phyloP scores from a whole-genome alignment of 2,329 filamentous ascomycete genomes.

The Tolypocladium nubicola region DNA sequence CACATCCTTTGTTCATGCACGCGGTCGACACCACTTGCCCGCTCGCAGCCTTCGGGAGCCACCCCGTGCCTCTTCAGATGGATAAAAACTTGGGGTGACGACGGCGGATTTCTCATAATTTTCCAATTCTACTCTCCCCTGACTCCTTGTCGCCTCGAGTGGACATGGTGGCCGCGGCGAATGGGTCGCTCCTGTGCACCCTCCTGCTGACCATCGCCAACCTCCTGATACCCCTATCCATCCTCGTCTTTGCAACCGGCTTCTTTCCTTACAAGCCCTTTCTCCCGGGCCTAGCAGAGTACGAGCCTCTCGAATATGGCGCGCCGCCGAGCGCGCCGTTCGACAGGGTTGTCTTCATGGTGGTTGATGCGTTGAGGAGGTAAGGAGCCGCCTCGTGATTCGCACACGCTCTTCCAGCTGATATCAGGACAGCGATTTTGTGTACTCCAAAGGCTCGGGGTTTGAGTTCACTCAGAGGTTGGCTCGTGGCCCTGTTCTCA shows the following conservation, averaged over 20 bases:
- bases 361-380: slow-evolving; percentile 90
- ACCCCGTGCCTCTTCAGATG: not conserved
- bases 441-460: slow-evolving; percentile 69
- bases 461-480: slow-evolving; percentile 86
- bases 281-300: slow-evolving; percentile 70
- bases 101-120: not conserved
- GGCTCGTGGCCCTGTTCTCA: slow-evolving; percentile 6
- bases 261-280: slow-evolving; percentile 99
- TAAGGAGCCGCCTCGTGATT: slow-evolving; percentile 21
- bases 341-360: slow-evolving; percentile 91
- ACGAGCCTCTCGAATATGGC: slow-evolving; percentile 45
- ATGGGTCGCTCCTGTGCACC: slow-evolving; percentile 18
- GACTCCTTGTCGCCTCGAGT: not conserved
- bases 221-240: slow-evolving; percentile 62
- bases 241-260: slow-evolving; percentile 70
- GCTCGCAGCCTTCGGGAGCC: not conserved
- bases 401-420: slow-evolving; percentile 2
- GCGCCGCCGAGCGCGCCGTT: slow-evolving; percentile 59
- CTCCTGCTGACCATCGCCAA: slow-evolving; percentile 57
- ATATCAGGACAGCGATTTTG: slow-evolving; percentile 64
- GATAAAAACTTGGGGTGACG: not conserved
- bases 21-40: not conserved
- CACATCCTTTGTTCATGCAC: not conserved
- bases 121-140: slow-evolving; percentile 2
- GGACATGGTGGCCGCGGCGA: slow-evolving; percentile 13